A percentile compares a stretch with the other conserved stretches of the same genome.
Evolutionary conservation across 345 rosid species (phyloP).

Genomic region (Brassica nigra): DNA sequence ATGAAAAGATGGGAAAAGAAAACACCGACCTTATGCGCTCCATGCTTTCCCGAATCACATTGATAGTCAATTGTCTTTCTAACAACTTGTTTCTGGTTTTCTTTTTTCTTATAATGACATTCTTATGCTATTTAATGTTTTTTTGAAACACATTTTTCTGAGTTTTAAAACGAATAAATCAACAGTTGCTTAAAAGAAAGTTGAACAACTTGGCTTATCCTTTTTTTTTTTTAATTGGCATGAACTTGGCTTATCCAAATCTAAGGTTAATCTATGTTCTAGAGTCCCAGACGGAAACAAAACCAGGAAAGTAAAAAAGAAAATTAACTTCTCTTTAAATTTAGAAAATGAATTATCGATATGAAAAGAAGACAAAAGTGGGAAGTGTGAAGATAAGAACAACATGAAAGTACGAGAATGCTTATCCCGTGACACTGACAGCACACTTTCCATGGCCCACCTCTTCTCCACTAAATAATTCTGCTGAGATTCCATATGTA

Average conservation of each 20-base stretch:
- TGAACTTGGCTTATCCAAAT: background rate
- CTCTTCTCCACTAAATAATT: background rate
- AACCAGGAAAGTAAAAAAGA: background rate
- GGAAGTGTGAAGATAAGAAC: conserved; percentile 19
- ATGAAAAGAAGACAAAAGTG: background rate
- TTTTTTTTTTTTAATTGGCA: no score
- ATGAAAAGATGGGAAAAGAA: no score
- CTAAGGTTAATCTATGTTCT: background rate
- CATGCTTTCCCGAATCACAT: no score
- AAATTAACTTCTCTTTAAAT: background rate
- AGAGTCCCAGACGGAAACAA: background rate
- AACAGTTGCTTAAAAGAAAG: background rate
- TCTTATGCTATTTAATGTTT: no score
- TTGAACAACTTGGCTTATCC: background rate
- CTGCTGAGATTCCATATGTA: background rate
- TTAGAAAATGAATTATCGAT: background rate
- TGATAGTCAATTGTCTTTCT: no score
- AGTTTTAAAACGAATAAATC: background rate
- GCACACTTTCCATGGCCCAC: conserved; percentile 23
- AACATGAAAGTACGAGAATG: conserved; percentile 36
- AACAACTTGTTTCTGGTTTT: no score
- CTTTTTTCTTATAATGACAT: no score
- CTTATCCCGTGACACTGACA: conserved; percentile 41
- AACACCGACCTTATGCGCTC: no score
- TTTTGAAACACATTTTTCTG: no score